These are phyloP conservation scores for Lasiodiplodia sp. DNA, from an alignment of 2,329 filamentous ascomycete genomes.

Conservation along the genomic window DNA sequence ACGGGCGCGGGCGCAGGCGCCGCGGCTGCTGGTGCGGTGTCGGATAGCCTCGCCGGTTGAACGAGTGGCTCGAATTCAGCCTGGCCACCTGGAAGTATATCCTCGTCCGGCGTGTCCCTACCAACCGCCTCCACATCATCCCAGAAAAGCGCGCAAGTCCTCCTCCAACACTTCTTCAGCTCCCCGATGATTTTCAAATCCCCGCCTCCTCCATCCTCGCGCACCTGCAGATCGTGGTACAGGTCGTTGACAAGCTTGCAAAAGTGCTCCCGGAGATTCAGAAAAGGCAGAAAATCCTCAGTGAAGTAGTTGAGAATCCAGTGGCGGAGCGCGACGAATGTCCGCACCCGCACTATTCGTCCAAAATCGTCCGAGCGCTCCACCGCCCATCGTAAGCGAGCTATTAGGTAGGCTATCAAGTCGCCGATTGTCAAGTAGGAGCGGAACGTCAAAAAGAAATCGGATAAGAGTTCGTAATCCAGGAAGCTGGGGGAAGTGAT, in stretches of 20 bases:
- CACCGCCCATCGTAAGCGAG: conserved; percentile 86
- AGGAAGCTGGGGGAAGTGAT: conserved; percentile 96
- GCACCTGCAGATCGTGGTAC: conserved; percentile 59
- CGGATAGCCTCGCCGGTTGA: not conserved
- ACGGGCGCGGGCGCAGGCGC: not conserved
- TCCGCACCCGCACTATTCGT: conserved; percentile 91
- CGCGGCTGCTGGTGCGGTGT: not conserved
- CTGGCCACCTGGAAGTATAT: conserved; percentile 79
- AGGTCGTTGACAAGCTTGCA: conserved; percentile 79
- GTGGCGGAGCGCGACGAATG: conserved; percentile 92
- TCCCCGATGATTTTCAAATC: conserved; percentile 89
- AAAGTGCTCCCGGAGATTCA: conserved; percentile 76
- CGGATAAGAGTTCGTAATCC: conserved; percentile 95
- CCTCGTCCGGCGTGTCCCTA: conserved; percentile 65
- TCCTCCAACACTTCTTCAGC: conserved; percentile 96
- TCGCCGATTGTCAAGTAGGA: conserved; percentile 80
- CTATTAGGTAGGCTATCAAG: conserved; percentile 82
- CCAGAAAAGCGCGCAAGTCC: conserved; percentile 90
- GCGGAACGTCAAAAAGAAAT: conserved; percentile 96
- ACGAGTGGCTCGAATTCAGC: conserved; percentile 47
- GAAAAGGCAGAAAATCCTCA: conserved; percentile 87
- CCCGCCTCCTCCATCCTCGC: conserved; percentile 62
- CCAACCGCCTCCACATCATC: conserved; percentile 72
- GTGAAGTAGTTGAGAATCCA: conserved; percentile 99
- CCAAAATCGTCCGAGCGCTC: conserved; percentile 81